Evolutionary conservation across 2,329 filamentous ascomycete species (phyloP), one percentile per base, ranked within the genome.

Genomic region (Microsporum audouinii): DNA sequence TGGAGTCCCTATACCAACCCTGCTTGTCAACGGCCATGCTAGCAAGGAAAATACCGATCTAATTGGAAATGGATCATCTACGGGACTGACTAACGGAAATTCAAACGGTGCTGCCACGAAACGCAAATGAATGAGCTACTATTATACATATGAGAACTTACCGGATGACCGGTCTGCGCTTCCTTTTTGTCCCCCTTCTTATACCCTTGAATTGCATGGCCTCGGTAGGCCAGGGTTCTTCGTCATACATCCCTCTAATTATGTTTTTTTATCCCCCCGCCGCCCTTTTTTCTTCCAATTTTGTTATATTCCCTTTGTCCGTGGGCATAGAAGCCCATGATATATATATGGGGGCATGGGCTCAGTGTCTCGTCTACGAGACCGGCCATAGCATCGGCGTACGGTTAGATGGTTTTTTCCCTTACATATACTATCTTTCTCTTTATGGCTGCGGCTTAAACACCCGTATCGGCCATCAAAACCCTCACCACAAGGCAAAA

Each of bases 321-420:
- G 3, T 23, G 31, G 51, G 51, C 51, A 55, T 34, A 14, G 51
- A 55, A 55, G 51, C 51, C 31, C 31, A 5, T n/a, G 23, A 55
- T 55, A 55, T 55, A 55, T 55, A 55, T 55, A 55, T 36, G 51
- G 51, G 51, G 51, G 51, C 51, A 55, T 55, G 51, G 51, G 51
- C 14, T 36, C 51, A 31, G 36, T 5, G 51, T 55, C 51, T 55
- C 51, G 14, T 17, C 33, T 55, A 36, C n/a, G 51, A 57, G 55
- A 57, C 36, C 34, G 34, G 36, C 39, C 31, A 27, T 57, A 57
- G 55, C 55, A 41, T 57, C 38, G 55, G 55, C 39, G 55, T 36
- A 57, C 55, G 55, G 55, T 57, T 57, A 57, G 55, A 57, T 57
- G 17, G 17, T 27, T 27, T 14, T 6, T 43, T 43, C 17, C 17